Base-by-base conservation (phyloP, 2,329 filamentous ascomycete genomes). In the Cordyceps farinosa region DNA sequence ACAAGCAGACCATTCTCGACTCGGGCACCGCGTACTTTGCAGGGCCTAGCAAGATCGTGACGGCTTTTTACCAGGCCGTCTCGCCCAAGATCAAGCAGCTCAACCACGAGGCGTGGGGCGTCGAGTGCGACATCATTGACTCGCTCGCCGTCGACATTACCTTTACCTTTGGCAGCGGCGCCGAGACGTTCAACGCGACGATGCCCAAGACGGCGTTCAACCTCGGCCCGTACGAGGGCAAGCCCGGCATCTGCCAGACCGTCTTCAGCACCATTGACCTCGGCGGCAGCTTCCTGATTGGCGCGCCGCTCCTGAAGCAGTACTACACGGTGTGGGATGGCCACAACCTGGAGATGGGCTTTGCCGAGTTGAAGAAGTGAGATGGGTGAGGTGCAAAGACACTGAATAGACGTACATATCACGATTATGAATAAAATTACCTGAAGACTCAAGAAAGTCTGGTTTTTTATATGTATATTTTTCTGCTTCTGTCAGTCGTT, bases 321-420 rank as follows among this genome's bases (percentile, higher is more conserved):
- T 76, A 75, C 60, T 76, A 76, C 61, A 77, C 74, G 1, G 71
- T 72, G 0, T 76, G 73, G 74, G 70, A 77, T 64, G 71, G 69
- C 0, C 59, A 66, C 17, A 70, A 67, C 8, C n/a, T 67, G 54
- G 60, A 67, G 52, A 61, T 75, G 27, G 72, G 71, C 2, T 72
- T 69, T 52, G 69, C 66, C 6, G 57, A 62, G 30, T 63, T 69
- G 17, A 68, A 64, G 65, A 62, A 56, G 2, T 62, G 22, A 55
- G 38, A 8, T 2, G n/a, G 32, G 3, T 5, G 11, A 3, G 5
- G 22, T 11, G 50, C 32, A 22, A 2, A 48, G 6, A 13, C 22
- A 22, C 11, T 7, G 27, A 17, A 30, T 32, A n/a, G 7, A 29
- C n/a, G 30, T 38, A 59, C 13, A 52, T 34, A 29, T 8, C n/a